Evolutionary conservation across 148 eudicot genomes (phyloP).

Genomic region (Amaranthus palmeri): DNA sequence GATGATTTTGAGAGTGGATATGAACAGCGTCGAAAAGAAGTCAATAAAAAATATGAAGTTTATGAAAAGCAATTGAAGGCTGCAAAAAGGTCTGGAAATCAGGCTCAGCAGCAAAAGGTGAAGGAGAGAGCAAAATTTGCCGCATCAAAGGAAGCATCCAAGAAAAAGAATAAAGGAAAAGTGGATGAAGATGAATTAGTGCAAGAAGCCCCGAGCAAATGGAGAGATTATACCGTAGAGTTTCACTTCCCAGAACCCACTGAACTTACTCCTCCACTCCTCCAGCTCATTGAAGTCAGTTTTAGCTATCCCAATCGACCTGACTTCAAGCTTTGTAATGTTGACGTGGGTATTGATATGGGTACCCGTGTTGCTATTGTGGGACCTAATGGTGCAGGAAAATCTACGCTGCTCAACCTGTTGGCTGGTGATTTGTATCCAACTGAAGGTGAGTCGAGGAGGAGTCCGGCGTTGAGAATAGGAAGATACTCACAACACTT

Average conservation of each 20-base stretch:
- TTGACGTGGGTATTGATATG: constrained; percentile 68
- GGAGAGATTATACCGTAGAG: constrained; percentile 64
- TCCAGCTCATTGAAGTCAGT: constrained; percentile 56
- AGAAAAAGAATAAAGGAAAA: constrained; percentile 44
- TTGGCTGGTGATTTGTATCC: constrained; percentile 60
- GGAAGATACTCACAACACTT: constrained; percentile 67
- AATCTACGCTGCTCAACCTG: constrained; percentile 59
- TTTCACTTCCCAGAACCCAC: constrained; percentile 74
- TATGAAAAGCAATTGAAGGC: constrained; percentile 52
- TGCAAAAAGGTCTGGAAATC: constrained; percentile 57
- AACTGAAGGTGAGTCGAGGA: constrained; percentile 48
- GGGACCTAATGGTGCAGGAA: constrained; percentile 70
- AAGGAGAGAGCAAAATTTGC: constrained; percentile 46
- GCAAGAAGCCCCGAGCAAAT: constrained; percentile 56
- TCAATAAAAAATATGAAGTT: constrained; percentile 47
- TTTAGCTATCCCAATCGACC: constrained; percentile 56
- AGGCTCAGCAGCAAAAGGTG: constrained; percentile 53
- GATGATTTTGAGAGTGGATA: constrained; percentile 63
- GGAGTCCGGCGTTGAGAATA: constrained; percentile 59
- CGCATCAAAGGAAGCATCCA: constrained; percentile 50
- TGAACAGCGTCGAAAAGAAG: constrained; percentile 59
- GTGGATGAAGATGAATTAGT: constrained; percentile 49
- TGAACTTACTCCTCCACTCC: constrained; percentile 60
- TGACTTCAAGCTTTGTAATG: constrained; percentile 49
- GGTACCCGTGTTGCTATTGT: constrained; percentile 70